Percentiles rank a stretch among this genome's conserved stretches.
phyloP scores from a whole-genome alignment of 192 early-diverging fungal genomes.

The Umbelopsis isabellina region DNA sequence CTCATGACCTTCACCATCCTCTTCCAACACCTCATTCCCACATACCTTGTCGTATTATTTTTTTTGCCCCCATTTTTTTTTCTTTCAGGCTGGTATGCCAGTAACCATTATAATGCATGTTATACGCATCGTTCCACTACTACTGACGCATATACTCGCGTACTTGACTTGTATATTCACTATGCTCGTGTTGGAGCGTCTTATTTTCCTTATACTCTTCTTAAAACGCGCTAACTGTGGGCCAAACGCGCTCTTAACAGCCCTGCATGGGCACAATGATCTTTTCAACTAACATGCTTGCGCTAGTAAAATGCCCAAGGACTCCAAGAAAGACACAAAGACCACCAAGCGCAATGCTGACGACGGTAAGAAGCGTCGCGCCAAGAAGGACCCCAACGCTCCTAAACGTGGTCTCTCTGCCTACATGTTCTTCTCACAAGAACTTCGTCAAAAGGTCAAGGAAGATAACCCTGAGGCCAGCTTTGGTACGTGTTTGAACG shows the following conservation, averaged over 20 bases:
- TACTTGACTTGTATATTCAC: not conserved
- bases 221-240: not conserved
- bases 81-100: not conserved
- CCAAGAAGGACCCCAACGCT: constrained; percentile 87
- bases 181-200: not conserved
- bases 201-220: not conserved
- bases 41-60: constrained; percentile 6
- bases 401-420: constrained; percentile 93
- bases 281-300: not conserved
- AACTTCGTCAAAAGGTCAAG: constrained; percentile 75
- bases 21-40: constrained; percentile 17
- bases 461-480: constrained; percentile 76
- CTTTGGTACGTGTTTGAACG: constrained; percentile 55
- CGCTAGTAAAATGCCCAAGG: constrained; percentile 8
- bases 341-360: constrained; percentile 44
- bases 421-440: constrained; percentile 91
- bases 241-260: constrained; percentile 1
- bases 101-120: no score
- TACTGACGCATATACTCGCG: constrained; percentile 9
- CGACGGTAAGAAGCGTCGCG: constrained; percentile 56
- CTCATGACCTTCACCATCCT: constrained; percentile 17
- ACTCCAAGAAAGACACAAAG: constrained; percentile 16
- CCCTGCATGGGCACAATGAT: not conserved
- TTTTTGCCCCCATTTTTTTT: constrained; percentile 8
- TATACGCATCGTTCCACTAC: not conserved